phyloP scores from a whole-genome alignment of 2,329 filamentous ascomycete genomes.

The Dactylellina cionopaga region DNA sequence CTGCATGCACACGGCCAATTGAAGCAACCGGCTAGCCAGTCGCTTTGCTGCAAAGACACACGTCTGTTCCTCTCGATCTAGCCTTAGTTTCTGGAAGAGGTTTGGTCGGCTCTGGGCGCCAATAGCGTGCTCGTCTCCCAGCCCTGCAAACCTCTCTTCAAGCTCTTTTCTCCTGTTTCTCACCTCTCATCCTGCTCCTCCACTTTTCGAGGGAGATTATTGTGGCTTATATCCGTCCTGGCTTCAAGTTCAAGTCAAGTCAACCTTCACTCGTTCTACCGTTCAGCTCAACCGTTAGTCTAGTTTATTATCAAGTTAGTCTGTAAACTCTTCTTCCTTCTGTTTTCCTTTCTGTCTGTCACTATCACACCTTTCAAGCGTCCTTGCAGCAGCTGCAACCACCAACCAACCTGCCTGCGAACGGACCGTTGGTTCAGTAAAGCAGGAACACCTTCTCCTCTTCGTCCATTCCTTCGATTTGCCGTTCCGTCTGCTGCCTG shows the following conservation, averaged over 20 bases:
- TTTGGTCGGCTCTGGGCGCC: constrained; percentile 42
- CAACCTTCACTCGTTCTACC: not conserved
- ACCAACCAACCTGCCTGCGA: too few species aligned
- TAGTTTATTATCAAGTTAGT: constrained; percentile 29
- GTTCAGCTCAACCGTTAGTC: constrained; percentile 17
- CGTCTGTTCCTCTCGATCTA: constrained; percentile 38
- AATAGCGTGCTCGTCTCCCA: constrained; percentile 36
- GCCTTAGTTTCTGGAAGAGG: constrained; percentile 38
- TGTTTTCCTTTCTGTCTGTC: constrained; percentile 9
- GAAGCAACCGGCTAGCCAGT: constrained; percentile 39
- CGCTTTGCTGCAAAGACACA: constrained; percentile 47
- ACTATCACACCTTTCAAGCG: not conserved
- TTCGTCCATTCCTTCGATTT: constrained; percentile 21
- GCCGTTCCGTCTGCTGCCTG: constrained; percentile 13
- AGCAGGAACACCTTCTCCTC: constrained; percentile 17
- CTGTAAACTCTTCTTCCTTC: not conserved
- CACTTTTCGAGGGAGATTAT: constrained; percentile 52
- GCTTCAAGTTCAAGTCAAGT: constrained; percentile 33
- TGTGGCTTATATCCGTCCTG: constrained; percentile 53
- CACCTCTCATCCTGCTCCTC: constrained; percentile 36
- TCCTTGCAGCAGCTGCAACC: not conserved
- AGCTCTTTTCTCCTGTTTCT: constrained; percentile 47
- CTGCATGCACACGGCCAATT: constrained; percentile 32
- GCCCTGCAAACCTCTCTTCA: constrained; percentile 31
- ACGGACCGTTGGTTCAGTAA: constrained; percentile 22